Conservation (phyloP, 2,329 filamentous ascomycete genomes). For the Claviceps africana region DNA sequence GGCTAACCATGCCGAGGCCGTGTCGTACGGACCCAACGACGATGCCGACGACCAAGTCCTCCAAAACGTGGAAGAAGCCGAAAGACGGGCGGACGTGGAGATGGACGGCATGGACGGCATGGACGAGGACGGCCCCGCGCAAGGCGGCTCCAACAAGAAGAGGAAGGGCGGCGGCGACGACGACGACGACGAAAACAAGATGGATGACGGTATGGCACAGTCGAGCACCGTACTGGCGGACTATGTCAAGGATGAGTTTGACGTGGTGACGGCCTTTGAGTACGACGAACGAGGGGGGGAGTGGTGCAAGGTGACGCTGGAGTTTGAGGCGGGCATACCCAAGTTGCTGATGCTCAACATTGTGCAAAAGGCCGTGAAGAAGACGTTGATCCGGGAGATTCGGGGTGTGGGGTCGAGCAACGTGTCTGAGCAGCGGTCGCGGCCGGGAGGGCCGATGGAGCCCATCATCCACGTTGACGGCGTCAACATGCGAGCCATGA, state of each 20-base stretch:
- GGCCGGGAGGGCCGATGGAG: constrained; percentile 12
- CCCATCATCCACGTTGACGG: constrained; percentile 65
- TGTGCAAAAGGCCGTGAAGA: constrained; percentile 66
- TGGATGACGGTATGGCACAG: constrained; percentile 22
- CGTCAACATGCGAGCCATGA: constrained; percentile 83
- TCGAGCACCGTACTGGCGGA: constrained; percentile 40
- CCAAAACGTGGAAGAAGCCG: constrained; percentile 45
- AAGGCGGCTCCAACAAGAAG: constrained; percentile 20
- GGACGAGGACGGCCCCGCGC: constrained; percentile 33
- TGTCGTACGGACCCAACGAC: constrained; percentile 85
- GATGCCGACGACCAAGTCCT: constrained; percentile 75
- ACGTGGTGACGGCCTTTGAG: constrained; percentile 60
- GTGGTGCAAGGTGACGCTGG: constrained; percentile 70
- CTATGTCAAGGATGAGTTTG: constrained; percentile 48
- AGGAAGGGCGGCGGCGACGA: constrained; percentile 21
- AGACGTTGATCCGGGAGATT: constrained; percentile 78
- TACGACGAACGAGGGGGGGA: constrained; percentile 63
- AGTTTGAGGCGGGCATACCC: constrained; percentile 64
- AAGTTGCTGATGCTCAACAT: constrained; percentile 90
- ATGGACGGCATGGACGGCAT: constrained; percentile 40
- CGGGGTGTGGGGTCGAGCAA: constrained; percentile 60
- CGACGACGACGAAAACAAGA: constrained; percentile 15
- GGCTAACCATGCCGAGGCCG: constrained; percentile 64
- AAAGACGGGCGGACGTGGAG: constrained; percentile 34
- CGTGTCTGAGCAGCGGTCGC: constrained; percentile 43